Base-by-base conservation (phyloP, 306 rosid species). In the Rubus parviflorus region DNA sequence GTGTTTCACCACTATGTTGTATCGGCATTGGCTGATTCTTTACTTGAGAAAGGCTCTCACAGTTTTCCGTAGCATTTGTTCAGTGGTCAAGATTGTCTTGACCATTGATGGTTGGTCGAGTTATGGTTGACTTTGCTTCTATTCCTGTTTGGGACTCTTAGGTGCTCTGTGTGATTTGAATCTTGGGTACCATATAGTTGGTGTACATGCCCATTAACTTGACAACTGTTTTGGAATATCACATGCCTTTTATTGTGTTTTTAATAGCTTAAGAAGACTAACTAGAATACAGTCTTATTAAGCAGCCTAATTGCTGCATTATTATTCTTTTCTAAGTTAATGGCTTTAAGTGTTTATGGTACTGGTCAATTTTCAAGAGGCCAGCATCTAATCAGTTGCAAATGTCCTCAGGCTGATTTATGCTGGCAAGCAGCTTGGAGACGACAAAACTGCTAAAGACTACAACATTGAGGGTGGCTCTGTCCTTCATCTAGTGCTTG, bases 391-490 rank as follows among this genome's bases (percentile, higher is more conserved):
- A 72, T 45, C 2, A 35, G 38, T 70, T 73, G 66, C 23, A 25
- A 40, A 79, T 73, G n/a, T 42, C 46, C 78, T 75, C 92, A 95
- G 98, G 94, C 97, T 95, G 75, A 95, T 95, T 53, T 95, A 95
- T 54, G 99, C 99, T 0, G 99, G 97, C 8, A 95, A 95, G 87
- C 99, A 95, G 87, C 99, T 95, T 46, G 97, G 90, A 15, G 99
- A 92, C 69, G 99, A 95, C 87, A 95, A 95, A 86, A 95, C 99
- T 45, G 99, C 99, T 5, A 95, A 88, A 79, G 98, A 95, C 84
- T 95, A 95, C 91, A 95, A 92, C 81, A 95, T 95, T 52, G 99
- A 89, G 86, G 99, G 99, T 41, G 99, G 99, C 68, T 95, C 97
- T 15, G 97, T 95, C 70, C 99, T 90, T 84, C 97, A 95, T 83